Base-by-base conservation (phyloP, 164 flowering plant species). In the Annona cherimola region DNA sequence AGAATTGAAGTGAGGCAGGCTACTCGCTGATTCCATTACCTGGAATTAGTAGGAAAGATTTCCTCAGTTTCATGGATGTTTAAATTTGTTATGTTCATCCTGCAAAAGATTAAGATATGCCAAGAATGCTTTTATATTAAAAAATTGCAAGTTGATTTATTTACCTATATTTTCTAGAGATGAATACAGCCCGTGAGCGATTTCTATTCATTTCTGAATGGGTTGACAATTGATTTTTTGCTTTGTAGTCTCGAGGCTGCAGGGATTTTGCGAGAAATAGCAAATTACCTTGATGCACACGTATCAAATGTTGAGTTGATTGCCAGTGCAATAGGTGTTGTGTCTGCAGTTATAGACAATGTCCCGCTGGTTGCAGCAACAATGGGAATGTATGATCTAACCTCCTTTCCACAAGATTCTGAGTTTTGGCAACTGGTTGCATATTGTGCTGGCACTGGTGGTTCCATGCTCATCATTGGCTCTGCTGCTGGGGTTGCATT, bases 401-500 rank as follows among this genome's bases (percentile, higher is more conserved):
- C 94, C 61, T 84, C 98, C 0, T 89, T 84, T 54, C 96, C 99
- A 42, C 89, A 79, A 73, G 98, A 95, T 82, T 85, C 96, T 14
- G 92, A 95, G 82, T 92, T 92, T 75, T 95, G 99, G 99, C 99
- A 95, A 75, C 81, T 95, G 75, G 70, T 92, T 71, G 94, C 99
- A 61, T 91, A 73, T 71, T 95, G 99, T 80, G 97, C 98, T 69
- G 98, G 99, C 20, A 95, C 99, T 55, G 99, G 99, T 69, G 99
- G 99, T 26, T 95, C 99, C 77, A 92, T 92, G 97, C 84, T 95
- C 6, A 70, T 95, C 65, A 92, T 92, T 63, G 99, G 99, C 65
- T 95, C 99, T 71, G 98, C 99, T n/a, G 99, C 98, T 74, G 99
- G 99, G 26, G 99, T 95, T 72, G 99, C 99, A n/a, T 94, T 86